phyloP scores from a whole-genome alignment of 208 protist species.

The Crithidia sp. region DNA sequence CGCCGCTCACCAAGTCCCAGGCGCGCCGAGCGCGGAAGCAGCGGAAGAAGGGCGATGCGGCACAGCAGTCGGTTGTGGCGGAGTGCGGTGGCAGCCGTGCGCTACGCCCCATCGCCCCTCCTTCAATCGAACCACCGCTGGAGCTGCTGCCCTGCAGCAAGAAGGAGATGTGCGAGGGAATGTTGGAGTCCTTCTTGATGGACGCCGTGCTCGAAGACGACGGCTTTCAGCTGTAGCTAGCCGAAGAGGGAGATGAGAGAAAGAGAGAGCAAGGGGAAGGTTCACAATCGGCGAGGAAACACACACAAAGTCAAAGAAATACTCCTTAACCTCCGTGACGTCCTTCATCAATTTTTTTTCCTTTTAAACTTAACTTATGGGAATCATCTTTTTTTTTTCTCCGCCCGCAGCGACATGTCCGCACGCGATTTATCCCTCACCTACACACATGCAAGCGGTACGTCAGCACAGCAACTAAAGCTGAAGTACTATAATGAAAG shows the following conservation, averaged over 20 bases:
- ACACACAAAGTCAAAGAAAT: too few relatives aligned
- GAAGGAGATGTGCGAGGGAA: constrained; percentile 56
- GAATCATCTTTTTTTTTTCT: too few relatives aligned
- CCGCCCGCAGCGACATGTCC: too few relatives aligned
- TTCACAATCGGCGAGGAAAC: too few relatives aligned
- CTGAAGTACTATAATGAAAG: too few relatives aligned
- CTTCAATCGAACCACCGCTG: constrained; percentile 44
- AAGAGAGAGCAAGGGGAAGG: background rate
- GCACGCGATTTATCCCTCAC: too few relatives aligned
- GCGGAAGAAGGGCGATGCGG: constrained; percentile 32
- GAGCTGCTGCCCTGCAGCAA: constrained; percentile 62
- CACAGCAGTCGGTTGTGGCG: constrained; percentile 21
- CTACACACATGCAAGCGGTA: too few relatives aligned
- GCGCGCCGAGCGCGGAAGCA: constrained; percentile 19
- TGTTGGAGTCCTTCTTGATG: constrained; percentile 63
- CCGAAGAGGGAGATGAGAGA: background rate
- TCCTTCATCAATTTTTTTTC: too few relatives aligned
- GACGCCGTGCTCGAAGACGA: constrained; percentile 49
- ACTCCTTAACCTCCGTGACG: too few relatives aligned
- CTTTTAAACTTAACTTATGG: too few relatives aligned
- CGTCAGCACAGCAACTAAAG: too few relatives aligned
- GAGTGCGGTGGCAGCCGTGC: constrained; percentile 57
- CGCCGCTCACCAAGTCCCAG: background rate
- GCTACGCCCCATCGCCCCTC: constrained; percentile 49
- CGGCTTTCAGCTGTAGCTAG: constrained; percentile 36